phyloP scores from a whole-genome alignment of 176 grass and related monocot genomes.

The maize (Zea mays) region Zm-B73-REFERENCE-NAM-5.0 NC_050098.1:194526001-194526500 shows the following conservation, averaged over 20 bases:
- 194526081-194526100: neutral
- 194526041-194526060: neutral
- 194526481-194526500: slow-evolving; percentile 34
- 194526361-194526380: neutral
- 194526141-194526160: slow-evolving; percentile 29
- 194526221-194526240: neutral
- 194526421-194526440: neutral
- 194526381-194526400: neutral
- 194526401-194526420: slow-evolving; percentile 20
- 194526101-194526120: neutral
- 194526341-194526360: neutral
- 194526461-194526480: neutral
- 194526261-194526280: neutral
- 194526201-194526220: too few relatives aligned
- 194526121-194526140: slow-evolving; percentile 26
- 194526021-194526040: slow-evolving; percentile 10
- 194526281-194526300: neutral
- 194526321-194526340: neutral
- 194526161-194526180: slow-evolving; percentile 18
- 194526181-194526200: neutral
- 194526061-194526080: neutral
- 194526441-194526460: neutral
- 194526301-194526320: neutral
- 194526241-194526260: neutral
- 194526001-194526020: accelerated